Conservation (phyloP, 2,329 filamentous ascomycete species). For the Diaporthe ilicicola region DNA sequence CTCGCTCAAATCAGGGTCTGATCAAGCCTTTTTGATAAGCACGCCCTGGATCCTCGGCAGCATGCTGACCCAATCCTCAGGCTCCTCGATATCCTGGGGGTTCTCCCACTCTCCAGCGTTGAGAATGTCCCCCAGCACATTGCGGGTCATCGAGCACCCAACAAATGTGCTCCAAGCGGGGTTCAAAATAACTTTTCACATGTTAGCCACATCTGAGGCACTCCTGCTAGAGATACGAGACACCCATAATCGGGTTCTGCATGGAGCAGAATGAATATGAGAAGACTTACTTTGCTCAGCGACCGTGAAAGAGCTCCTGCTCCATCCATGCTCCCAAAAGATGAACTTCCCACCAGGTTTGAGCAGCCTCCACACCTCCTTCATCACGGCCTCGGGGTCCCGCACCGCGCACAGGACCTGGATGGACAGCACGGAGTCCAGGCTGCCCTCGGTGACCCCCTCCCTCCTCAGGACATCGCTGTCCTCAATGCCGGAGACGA, state of each 20-base stretch:
- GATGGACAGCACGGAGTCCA: constrained; percentile 2
- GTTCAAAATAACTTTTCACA: not conserved
- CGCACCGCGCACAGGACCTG: not conserved
- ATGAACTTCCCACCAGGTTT: not conserved
- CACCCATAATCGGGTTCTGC: not conserved
- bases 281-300: not conserved
- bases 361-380: not conserved
- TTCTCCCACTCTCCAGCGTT: constrained; percentile 10
- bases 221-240: too few relatives aligned
- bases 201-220: not conserved
- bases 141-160: not conserved
- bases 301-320: constrained; percentile 1
- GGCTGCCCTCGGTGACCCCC: not conserved
- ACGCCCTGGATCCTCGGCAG: not conserved
- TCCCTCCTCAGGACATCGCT: not conserved
- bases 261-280: not conserved
- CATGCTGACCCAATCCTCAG: not conserved
- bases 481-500: not conserved
- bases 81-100: not conserved
- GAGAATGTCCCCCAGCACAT: not conserved
- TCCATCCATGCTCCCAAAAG: not conserved
- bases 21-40: not conserved
- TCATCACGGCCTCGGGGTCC: not conserved
- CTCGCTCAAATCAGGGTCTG: not conserved
- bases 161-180: constrained; percentile 8